Evolutionary conservation across 2,329 filamentous ascomycete genomes (phyloP), one percentile per base, ranked within the genome.

Genomic region (Leptographium procerum): DNA sequence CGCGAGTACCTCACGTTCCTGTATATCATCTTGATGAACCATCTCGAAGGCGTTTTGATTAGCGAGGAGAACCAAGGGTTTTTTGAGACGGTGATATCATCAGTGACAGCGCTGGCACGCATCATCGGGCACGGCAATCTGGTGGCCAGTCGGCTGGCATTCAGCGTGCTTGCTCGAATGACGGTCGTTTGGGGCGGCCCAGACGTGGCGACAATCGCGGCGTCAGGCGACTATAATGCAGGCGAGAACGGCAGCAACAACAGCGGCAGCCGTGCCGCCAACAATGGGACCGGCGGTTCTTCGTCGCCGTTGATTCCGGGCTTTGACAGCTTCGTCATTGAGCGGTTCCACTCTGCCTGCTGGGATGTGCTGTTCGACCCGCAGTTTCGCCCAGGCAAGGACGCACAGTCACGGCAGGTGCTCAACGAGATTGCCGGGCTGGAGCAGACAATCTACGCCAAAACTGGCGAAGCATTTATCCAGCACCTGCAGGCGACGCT

Each of bases 1-100:
- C 83, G 90, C 63, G 92, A 99, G 69, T 99, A 96, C 66, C 79
- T 99, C n/a, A 90, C 91, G 58, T 97, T 99, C 71, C 76, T 99
- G 62, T 83, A 91, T 55, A 86, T 95, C 59, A 91, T 99, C 60
- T 74, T 99, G 43, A 89, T 89, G 69, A 95, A 99, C 68, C 89
- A 95, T 58, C 82, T 99, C 5, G 90, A 88, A 11, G 83, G 86
- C 29, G 90, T 97, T 14, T 84, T 99, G 48, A 87, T 99, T 63
- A 96, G 90, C 67, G 85, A 89, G 67, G 80, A 85, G 11, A 99
- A 99, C 72, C 92, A 96, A 76, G 81, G 83, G 33, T 90, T 88
- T 62, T 97, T 99, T 65, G 91, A 96, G 65, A 84, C 87, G 3
- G 82, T 97, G 66, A 87, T 99, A 63, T 80, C 84, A 6, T 95